Evolutionary conservation across 441 rosid species (phyloP).

Genomic region (Melastoma candidum): DNA sequence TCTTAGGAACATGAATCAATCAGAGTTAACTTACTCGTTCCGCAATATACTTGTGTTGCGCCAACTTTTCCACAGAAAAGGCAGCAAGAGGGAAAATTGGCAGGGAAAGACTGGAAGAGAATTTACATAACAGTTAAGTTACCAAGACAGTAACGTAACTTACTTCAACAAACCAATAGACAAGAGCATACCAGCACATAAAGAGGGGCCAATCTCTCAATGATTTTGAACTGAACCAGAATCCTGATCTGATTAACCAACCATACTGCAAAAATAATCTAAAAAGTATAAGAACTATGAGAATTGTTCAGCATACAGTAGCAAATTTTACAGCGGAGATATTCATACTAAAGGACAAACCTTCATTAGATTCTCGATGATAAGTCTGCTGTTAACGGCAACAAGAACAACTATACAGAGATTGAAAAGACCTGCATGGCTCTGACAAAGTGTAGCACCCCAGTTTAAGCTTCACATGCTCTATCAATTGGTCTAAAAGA

Average conservation of each 20-base stretch:
- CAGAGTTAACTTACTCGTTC: conserved; percentile 47
- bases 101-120: conserved; percentile 63
- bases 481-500: background rate
- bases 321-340: too few species aligned
- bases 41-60: conserved; percentile 41
- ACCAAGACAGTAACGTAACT: too few species aligned
- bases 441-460: conserved; percentile 34
- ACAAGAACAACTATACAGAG: conserved; percentile 93
- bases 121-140: background rate
- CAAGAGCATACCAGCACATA: too few species aligned
- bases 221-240: too few species aligned
- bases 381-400: conserved; percentile 96
- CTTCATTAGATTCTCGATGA: conserved; percentile 94
- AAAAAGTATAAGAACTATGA: too few species aligned
- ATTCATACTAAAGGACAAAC: conserved; percentile 22
- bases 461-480: background rate
- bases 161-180: too few species aligned
- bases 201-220: too few species aligned
- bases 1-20: background rate
- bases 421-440: conserved; percentile 99
- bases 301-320: too few species aligned
- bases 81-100: conserved; percentile 72
- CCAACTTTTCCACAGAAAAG: conserved; percentile 68
- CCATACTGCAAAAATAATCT: too few species aligned
- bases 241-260: too few species aligned